Conservation (phyloP, 139 green algal species). For the Penium margaritaceum region DNA sequence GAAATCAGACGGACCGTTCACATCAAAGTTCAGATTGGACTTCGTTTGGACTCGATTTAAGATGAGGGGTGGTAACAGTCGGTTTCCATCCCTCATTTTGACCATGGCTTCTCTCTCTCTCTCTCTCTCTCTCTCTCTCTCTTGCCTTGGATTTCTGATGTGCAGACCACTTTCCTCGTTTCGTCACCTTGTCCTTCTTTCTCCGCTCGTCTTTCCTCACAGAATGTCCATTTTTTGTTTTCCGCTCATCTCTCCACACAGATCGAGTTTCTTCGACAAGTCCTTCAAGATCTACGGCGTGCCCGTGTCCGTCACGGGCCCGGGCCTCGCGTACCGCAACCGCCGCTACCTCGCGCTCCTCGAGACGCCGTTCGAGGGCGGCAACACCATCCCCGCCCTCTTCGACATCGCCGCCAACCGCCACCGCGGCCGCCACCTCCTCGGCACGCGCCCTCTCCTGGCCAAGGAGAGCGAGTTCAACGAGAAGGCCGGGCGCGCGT, state of each 20-base stretch:
- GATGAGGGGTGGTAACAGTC: no score
- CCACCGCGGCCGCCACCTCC: background rate
- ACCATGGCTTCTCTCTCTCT: no score
- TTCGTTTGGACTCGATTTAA: no score
- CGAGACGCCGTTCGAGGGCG: conserved; percentile 26
- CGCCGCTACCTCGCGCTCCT: conserved; percentile 13
- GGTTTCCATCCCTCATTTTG: no score
- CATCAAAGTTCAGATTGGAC: no score
- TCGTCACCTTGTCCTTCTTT: no score
- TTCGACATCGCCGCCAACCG: conserved; percentile 19
- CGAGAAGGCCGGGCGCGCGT: background rate
- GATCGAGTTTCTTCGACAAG: background rate
- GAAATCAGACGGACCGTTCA: no score
- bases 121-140: no score
- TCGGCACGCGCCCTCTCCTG: conserved; percentile 15
- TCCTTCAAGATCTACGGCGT: background rate
- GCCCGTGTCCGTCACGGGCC: background rate
- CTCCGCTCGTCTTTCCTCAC: background rate
- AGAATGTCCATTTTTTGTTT: background rate
- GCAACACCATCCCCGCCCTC: conserved; percentile 9
- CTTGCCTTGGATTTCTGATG: no score
- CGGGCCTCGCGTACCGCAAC: conserved; percentile 16
- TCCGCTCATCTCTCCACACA: background rate
- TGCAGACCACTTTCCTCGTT: no score
- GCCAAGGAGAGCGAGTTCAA: conserved; percentile 9